Evolutionary conservation across 2,329 filamentous ascomycete genomes (phyloP), one percentile per base, ranked within the genome.

Genomic region (Fusarium chlamydosporum): DNA sequence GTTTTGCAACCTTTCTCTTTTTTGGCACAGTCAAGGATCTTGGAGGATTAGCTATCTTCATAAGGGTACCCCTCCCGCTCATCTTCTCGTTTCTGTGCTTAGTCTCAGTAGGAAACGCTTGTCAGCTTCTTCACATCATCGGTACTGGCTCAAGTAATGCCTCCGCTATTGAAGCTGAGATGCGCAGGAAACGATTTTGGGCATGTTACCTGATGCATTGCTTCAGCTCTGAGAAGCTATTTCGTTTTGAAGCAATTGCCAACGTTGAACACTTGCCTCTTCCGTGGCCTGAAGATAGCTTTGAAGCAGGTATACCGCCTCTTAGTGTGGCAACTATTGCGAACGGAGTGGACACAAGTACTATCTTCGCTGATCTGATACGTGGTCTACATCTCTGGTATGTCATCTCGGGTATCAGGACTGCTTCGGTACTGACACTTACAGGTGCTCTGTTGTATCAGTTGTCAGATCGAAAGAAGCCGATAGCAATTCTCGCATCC

Each of bases 11-110:
- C 42, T 72, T 15, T 51, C 70, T 4, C 27, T 72, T 0, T 72
- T 72, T 5, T 72, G 70, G 70, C 61, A 72, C 10, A 72, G 70
- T 4, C 65, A 72, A 5, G 70, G 70, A 0, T 71, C 67, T 4
- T 72, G 70, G 70, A 56, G 59, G 2, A 65, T 65, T 15, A 71
- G 70, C 3, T 61, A 72, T 20, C 47, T 72, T 1, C 59, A 72
- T n/a, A 72, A 69, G 34, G 70, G 70, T 56, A 35, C 3, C 6
- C 0, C 4, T 5, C 1, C 4, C 3, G 20, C 5, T 3, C 15
- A 5, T 1, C 3, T 1, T 1, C 1, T 8, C 31, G 3, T 4
- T 2, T 3, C 2, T n/a, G 1, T 18, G 2, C 43, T 62, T 1
- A 62, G 4, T 1, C 3, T 1, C 10, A 1, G 1, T 0, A 71